Evolutionary conservation across 345 rosid genomes (phyloP).

Genomic region (Salix arbutifolia): DNA sequence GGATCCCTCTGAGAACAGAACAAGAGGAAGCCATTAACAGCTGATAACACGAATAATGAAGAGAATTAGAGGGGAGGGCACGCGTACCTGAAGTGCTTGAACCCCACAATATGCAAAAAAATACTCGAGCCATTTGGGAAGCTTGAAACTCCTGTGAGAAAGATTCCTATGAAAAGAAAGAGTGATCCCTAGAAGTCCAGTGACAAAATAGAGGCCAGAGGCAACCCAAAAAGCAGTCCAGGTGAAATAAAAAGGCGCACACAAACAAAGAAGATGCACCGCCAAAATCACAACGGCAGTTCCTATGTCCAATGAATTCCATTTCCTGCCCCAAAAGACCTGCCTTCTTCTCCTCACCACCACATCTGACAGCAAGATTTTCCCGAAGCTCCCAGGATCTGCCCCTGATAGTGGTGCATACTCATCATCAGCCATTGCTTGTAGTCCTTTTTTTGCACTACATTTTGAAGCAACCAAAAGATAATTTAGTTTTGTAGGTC

Average conservation of each 20-base stretch:
- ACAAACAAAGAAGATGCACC: constrained; percentile 62
- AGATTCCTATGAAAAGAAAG: constrained; percentile 73
- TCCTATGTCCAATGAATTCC: constrained; percentile 52
- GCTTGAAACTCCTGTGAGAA: constrained; percentile 70
- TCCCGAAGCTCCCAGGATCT: constrained; percentile 26
- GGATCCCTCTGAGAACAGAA: constrained; percentile 49
- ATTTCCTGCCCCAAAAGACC: constrained; percentile 46
- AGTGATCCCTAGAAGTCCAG: constrained; percentile 77
- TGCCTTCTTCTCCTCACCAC: constrained; percentile 51
- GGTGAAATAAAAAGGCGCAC: constrained; percentile 71
- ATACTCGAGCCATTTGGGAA: constrained; percentile 88
- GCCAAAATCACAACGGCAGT: constrained; percentile 46
- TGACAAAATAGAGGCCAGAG: constrained; percentile 47
- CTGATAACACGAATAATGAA: constrained; percentile 1
- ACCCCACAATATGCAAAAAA: constrained; percentile 75
- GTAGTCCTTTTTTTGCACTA: constrained; percentile 15
- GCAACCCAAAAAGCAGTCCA: constrained; percentile 73
- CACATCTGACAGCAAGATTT: constrained; percentile 68
- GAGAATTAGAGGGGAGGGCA: not conserved
- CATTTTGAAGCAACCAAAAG: constrained; percentile 19
- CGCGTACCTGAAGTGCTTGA: constrained; percentile 71
- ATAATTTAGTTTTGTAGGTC: constrained; percentile 15
- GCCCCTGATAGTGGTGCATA: constrained; percentile 13
- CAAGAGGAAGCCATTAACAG: not conserved
- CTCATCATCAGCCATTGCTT: constrained; percentile 7